phyloP scores from a whole-genome alignment of 1,284 basidiomycete species.

The Cystobasidium pallidum region DNA sequence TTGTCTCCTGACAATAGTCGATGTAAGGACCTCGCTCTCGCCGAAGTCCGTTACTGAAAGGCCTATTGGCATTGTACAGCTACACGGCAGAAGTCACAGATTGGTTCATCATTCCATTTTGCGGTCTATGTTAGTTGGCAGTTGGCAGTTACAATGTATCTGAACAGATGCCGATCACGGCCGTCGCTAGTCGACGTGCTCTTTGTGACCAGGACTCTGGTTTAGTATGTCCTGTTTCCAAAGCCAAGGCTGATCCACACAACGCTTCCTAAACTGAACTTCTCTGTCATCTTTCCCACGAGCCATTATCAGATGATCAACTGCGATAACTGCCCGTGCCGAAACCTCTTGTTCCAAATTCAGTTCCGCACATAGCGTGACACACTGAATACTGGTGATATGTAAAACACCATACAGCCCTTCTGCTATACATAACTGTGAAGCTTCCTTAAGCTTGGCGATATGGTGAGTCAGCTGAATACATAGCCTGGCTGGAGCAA shows the following conservation, averaged over 20 bases:
- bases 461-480: not conserved
- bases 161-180: too few relatives aligned
- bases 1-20: too few relatives aligned
- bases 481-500: too few relatives aligned
- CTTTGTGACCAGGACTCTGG: not conserved
- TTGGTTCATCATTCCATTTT: too few relatives aligned
- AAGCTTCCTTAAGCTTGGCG: not conserved
- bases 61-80: too few relatives aligned
- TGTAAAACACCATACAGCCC: slow-evolving; percentile 1
- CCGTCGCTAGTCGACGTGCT: not conserved
- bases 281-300: not conserved
- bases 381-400: not conserved
- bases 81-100: too few relatives aligned
- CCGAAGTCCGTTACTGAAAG: too few relatives aligned
- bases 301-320: not conserved
- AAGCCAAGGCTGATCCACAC: not conserved
- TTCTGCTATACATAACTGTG: not conserved
- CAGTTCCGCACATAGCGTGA: not conserved
- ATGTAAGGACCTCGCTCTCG: too few relatives aligned
- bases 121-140: too few relatives aligned
- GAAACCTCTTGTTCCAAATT: not conserved
- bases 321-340: slow-evolving; percentile 1
- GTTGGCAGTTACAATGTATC: too few relatives aligned
- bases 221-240: not conserved
- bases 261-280: not conserved